A percentile compares a stretch with the other conserved stretches of the same genome.
Conservation (phyloP, 2,329 filamentous ascomycete species). For the Byssochlamys sp. region DNA sequence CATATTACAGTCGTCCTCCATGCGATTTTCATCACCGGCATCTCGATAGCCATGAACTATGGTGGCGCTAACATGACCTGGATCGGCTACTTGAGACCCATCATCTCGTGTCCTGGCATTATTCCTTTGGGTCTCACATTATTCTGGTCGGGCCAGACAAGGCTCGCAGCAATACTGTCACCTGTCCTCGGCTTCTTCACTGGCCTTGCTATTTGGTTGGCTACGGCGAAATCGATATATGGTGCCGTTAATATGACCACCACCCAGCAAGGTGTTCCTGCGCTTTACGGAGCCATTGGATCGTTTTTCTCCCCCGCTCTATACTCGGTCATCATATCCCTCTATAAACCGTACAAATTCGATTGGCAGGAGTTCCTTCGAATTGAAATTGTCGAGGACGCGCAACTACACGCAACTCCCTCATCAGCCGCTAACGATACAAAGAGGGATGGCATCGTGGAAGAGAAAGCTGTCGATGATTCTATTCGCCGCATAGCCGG, state of each 20-base stretch:
- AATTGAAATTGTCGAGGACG: slow-evolving; percentile 36
- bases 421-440: neutral
- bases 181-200: slow-evolving; percentile 33
- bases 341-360: slow-evolving; percentile 29
- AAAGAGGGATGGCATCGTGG: neutral
- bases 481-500: slow-evolving; percentile 8
- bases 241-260: slow-evolving; percentile 34
- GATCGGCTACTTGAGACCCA: slow-evolving; percentile 34
- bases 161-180: slow-evolving; percentile 32
- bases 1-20: slow-evolving; percentile 42
- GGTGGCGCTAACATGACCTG: slow-evolving; percentile 43
- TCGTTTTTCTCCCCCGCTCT: slow-evolving; percentile 40
- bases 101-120: slow-evolving; percentile 37
- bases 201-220: slow-evolving; percentile 39
- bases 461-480: neutral
- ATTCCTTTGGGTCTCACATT: slow-evolving; percentile 38
- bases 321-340: slow-evolving; percentile 39
- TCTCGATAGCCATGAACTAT: slow-evolving; percentile 41
- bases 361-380: slow-evolving; percentile 40
- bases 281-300: slow-evolving; percentile 37
- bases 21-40: slow-evolving; percentile 39
- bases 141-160: slow-evolving; percentile 39
- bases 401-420: neutral
- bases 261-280: slow-evolving; percentile 32
- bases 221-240: slow-evolving; percentile 30